Evolutionary conservation across 2,329 filamentous ascomycete species (phyloP).

Genomic region (Thermomyces lanuginosus): DNA sequence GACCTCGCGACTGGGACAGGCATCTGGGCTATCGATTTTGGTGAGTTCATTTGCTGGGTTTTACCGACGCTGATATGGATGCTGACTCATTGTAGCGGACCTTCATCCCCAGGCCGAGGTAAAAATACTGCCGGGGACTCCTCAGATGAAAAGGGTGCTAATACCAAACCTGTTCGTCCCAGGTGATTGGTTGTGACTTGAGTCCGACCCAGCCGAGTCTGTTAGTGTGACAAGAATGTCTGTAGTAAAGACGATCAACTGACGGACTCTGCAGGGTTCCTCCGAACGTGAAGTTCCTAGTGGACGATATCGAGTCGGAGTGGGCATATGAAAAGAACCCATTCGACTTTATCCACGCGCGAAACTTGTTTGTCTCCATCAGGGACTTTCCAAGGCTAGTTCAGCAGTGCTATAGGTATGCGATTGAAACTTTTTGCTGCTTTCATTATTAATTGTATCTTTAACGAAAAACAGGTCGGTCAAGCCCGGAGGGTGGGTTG

Average conservation of each 20-base stretch:
- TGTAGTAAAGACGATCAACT: no score
- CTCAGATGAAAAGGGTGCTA: no score
- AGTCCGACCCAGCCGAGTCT: constrained; percentile 34
- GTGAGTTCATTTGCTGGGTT: background rate
- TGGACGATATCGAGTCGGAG: constrained; percentile 14
- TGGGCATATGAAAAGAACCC: constrained; percentile 12
- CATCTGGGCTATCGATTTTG: constrained; percentile 11
- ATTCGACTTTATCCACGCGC: constrained; percentile 18
- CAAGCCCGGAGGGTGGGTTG: constrained; percentile 16
- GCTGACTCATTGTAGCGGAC: constrained; percentile 12
- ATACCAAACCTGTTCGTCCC: no score
- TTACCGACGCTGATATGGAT: background rate
- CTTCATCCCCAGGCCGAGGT: constrained; percentile 21
- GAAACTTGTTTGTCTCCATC: constrained; percentile 10
- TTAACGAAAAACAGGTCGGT: no score
- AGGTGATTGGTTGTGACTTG: constrained; percentile 34
- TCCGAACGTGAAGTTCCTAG: constrained; percentile 15
- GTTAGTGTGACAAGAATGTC: constrained; percentile 4
- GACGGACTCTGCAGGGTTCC: constrained; percentile 9
- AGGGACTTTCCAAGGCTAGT: constrained; percentile 11
- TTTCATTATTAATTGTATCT: constrained; percentile 2
- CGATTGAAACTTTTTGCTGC: background rate
- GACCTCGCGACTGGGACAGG: constrained; percentile 31
- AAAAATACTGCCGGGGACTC: no score
- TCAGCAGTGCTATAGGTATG: constrained; percentile 9